Evolutionary conservation across 352 stramenopile species (phyloP), one percentile per base, ranked within the genome.

Genomic region (Elongisporangium undulatum): DNA sequence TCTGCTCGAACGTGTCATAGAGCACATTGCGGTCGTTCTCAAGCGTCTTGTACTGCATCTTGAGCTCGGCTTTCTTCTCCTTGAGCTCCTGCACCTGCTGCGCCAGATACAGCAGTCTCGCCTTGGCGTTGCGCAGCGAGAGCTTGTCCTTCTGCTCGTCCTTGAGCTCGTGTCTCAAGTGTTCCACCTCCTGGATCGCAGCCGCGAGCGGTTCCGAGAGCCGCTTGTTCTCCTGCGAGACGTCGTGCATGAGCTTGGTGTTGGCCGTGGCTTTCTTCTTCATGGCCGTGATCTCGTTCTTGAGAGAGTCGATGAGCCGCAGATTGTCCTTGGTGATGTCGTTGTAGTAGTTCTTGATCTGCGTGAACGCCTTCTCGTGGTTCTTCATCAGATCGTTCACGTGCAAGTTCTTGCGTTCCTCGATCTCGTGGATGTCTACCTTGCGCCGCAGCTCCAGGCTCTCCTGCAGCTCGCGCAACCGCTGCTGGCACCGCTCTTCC

Each of bases 331-430:
- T 90, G 16, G 94, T 98, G 62, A 98, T 98, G 62, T 97, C 90
- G 68, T 98, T 98, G 68, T 98, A 98, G 83, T 98, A 98, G 55
- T 91, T 88, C 62, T 98, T 98, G 81, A 98, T 98, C 78, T 97
- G 89, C 8, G 77, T 83, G 65, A 97, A 97, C 17, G 90, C 89
- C 61, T 94, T 95, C 61, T 96, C 87, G 67, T 98, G 92, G 72
- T 98, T 97, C 62, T 87, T 86, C 82, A 98, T 97, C 21, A 98
- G 71, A 55, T 98, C 91, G 68, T 97, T 97, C 62, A 98, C 97
- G 77, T 98, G 94, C 53, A 96, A 58, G 61, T 98, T 98, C 74
- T 98, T 98, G 64, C 93, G 83, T 70, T 98, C 94, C 54, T 97
- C 89, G 49, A 97, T 96, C 71, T 98, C 90, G 67, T 97, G 90